These are phyloP conservation scores for Neurospora sp. DNA, from an alignment of 495 filamentous ascomycete species.

Conservation along the genomic window DNA sequence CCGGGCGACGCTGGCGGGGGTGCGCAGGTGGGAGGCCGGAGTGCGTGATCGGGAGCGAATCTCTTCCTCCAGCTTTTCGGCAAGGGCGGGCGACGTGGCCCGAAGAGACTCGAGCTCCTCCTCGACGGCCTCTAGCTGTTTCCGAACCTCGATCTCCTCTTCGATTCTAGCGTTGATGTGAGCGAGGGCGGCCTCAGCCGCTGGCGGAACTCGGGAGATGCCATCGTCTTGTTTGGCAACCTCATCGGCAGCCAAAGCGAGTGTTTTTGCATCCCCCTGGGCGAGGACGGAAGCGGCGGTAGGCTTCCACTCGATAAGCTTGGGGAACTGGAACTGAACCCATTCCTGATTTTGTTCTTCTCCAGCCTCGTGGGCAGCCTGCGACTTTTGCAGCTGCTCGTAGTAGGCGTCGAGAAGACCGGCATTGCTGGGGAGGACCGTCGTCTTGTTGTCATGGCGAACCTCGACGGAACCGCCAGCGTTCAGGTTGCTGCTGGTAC, in stretches of 20 bases:
- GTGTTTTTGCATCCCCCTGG: constrained; percentile 39
- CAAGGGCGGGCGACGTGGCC: constrained; percentile 24
- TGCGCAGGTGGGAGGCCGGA: constrained; percentile 28
- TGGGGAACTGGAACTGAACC: constrained; percentile 81
- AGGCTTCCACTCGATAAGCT: constrained; percentile 80
- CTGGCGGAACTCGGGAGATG: constrained; percentile 15
- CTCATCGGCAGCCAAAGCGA: constrained; percentile 23
- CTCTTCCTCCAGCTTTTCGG: constrained; percentile 27
- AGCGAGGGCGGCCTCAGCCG: constrained; percentile 34
- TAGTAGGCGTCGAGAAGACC: constrained; percentile 72
- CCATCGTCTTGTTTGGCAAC: constrained; percentile 6
- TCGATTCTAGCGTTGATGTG: constrained; percentile 42
- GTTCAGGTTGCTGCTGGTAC: constrained; percentile 31
- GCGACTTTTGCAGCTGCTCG: constrained; percentile 72
- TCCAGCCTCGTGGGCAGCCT: constrained; percentile 49
- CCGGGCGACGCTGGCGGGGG: constrained; percentile 31
- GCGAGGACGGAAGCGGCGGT: constrained; percentile 37
- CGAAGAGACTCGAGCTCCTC: constrained; percentile 31
- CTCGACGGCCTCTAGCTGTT: constrained; percentile 35
- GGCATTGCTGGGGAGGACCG: constrained; percentile 25
- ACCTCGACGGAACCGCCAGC: constrained; percentile 24
- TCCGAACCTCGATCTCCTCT: constrained; percentile 36
- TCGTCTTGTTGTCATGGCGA: constrained; percentile 27
- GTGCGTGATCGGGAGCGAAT: constrained; percentile 29
- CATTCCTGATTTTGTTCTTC: constrained; percentile 64